Base-by-base conservation (phyloP, 306 rosid species). In the Casuarina cunninghamiana region DNA sequence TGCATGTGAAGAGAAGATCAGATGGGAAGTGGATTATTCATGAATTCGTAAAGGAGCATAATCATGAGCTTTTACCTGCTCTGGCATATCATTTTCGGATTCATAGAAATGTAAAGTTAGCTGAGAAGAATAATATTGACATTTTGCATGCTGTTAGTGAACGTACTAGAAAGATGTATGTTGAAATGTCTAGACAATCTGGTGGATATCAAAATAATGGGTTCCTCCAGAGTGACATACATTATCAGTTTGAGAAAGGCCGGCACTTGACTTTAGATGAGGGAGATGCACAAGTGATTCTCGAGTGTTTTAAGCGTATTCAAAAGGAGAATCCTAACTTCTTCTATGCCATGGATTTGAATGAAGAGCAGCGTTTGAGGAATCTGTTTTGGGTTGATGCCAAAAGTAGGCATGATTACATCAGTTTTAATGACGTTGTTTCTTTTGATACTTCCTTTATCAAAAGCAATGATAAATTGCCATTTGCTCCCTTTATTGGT, bases 381-480 rank as follows among this genome's bases (percentile, higher is more conserved):
- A 88, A 88, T 78, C 78, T 85, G 75, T 88, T 88, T 39, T 88
- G 91, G 91, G 87, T 88, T 44, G 91, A 88, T 81, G 91, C 91
- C 53, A 88, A 88, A 79, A 88, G 87, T 74, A 73, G 91, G 79
- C 83, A 69, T 44, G 91, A 88, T 79, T 88, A 88, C 57, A n/a
- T 48, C 78, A 76, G 82, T 74, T 88, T 88, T 71, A 76, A 49
- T 13, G 91, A 88, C 53, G 89, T 85, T 49, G 83, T 88, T 70
- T 88, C 87, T 45, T 88, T 88, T 66, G 89, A 88, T 57, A 85
- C 88, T 53, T 85, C 89, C 46, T 85, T 80, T 35, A 55, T 85
- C 43, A 88, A 88, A 77, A 63, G 73, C 61, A 85, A 85, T 37
- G 91, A 88, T 63, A 88, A 85, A 66, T 77, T 88, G 60, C 89